Base-by-base conservation (phyloP, 2,329 filamentous ascomycete genomes). In the Fusarium tuaranense region DNA sequence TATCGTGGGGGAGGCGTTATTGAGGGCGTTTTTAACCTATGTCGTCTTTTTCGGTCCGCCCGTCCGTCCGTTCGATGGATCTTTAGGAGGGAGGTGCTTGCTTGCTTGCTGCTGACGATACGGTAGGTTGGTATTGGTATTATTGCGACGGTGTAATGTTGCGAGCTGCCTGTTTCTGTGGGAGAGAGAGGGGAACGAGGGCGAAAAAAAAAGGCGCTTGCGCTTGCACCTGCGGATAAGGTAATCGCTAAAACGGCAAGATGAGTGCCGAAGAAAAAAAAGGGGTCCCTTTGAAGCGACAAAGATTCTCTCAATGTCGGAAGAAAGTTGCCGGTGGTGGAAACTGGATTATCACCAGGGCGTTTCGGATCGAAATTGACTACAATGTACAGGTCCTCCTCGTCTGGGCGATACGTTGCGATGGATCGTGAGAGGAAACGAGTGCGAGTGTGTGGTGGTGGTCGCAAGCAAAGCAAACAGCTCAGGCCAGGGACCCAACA, bases 11-110 rank as follows among this genome's bases (percentile, higher is more conserved):
- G 55, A 75, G 72, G 70, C 68, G 72, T 66, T 36, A 53, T 63
- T 51, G 30, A 61, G 51, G 60, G 41, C 63, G 59, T 57, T 61
- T 66, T 51, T 51, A 67, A 63, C 48, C 39, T 62, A 68, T 60
- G 67, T 67, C 68, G 53, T 58, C 64, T 68, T 69, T 69, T 71
- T 74, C 63, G 63, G 71, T 74, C 64, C 71, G 65, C 41, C 64
- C 61, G 72, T 65, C 61, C 71, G 63, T 60, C 63, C 32, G 27
- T 34, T 27, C 14, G 41, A 34, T 34, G 32, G 32, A 22, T 46
- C 41, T 22, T 44, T 44, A 22, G 20, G 20, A 44, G 22, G 22
- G 18, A 22, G 22, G 18, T 34, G 32, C 41, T 46, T 41, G 18
- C 10, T 12, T 25, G 20, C n/a, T 12, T 13, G 10, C n/a, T 32